Conservation (phyloP, 148 eudicot species). For the Salicornia ramosissima region DNA sequence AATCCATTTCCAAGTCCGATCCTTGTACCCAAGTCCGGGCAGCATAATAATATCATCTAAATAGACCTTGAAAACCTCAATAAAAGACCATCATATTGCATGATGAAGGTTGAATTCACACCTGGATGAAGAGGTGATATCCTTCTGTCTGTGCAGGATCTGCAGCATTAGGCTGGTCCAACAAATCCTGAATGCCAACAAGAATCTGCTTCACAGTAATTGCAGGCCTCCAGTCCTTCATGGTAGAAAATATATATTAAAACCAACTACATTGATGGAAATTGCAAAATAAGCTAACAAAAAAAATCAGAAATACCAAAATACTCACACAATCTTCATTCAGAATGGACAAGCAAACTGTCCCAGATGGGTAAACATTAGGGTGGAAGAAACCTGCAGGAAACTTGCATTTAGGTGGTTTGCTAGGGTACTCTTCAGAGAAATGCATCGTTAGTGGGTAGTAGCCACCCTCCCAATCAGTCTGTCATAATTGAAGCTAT, state of each 20-base stretch:
- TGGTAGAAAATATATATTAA: conserved; percentile 5
- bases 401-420: conserved; percentile 80
- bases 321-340: conserved; percentile 73
- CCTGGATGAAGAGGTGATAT: conserved; percentile 74
- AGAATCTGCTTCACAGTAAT: conserved; percentile 87
- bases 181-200: conserved; percentile 74
- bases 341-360: conserved; percentile 78
- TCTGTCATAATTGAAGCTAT: conserved; percentile 36
- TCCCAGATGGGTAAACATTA: conserved; percentile 82
- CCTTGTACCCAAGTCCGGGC: too few species aligned
- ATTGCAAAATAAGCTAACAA: conserved; percentile 5
- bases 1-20: too few species aligned
- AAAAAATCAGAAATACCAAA: conserved; percentile 2
- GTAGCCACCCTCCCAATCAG: conserved; percentile 88
- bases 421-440: conserved; percentile 86
- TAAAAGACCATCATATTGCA: background rate
- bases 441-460: conserved; percentile 72
- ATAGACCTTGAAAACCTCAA: too few species aligned
- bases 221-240: conserved; percentile 86
- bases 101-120: conserved; percentile 5
- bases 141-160: conserved; percentile 89
- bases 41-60: too few species aligned
- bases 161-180: conserved; percentile 65
- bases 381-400: conserved; percentile 86
- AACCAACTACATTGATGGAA: background rate